phyloP scores from a whole-genome alignment of 352 stramenopile species.

The Discostella stelligera region DNA sequence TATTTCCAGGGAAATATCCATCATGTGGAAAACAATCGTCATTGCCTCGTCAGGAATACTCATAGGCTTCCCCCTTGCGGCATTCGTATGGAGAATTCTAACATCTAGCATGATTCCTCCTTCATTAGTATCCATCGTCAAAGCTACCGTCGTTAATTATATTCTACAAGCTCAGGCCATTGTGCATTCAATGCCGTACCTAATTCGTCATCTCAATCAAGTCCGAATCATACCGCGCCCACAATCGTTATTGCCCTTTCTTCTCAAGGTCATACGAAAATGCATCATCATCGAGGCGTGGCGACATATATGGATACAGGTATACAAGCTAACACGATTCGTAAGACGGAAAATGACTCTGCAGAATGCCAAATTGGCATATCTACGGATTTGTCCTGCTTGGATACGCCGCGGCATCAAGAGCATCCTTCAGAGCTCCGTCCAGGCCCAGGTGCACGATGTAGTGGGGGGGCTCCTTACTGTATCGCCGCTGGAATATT shows the following conservation, averaged over 20 bases:
- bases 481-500: constrained; percentile 11
- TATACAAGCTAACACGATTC: constrained; percentile 25
- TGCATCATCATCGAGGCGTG: constrained; percentile 49
- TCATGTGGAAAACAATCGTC: constrained; percentile 26
- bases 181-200: constrained; percentile 31
- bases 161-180: constrained; percentile 33
- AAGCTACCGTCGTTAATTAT: neutral
- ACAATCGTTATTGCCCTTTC: neutral
- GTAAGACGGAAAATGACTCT: constrained; percentile 19
- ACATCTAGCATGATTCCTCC: neutral
- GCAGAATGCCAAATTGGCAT: neutral
- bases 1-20: constrained; percentile 10
- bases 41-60: constrained; percentile 27
- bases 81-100: neutral
- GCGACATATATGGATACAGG: constrained; percentile 38
- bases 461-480: constrained; percentile 7
- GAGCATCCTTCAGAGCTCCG: constrained; percentile 34
- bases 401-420: constrained; percentile 38
- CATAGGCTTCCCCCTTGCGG: neutral
- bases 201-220: constrained; percentile 21
- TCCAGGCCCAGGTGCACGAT: constrained; percentile 34
- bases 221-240: constrained; percentile 14
- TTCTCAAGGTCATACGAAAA: constrained; percentile 32
- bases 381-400: constrained; percentile 15
- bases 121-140: constrained; percentile 1